phyloP scores from a whole-genome alignment of 768 basidiomycete genomes.

The Pleurotus tuber-regium region DNA sequence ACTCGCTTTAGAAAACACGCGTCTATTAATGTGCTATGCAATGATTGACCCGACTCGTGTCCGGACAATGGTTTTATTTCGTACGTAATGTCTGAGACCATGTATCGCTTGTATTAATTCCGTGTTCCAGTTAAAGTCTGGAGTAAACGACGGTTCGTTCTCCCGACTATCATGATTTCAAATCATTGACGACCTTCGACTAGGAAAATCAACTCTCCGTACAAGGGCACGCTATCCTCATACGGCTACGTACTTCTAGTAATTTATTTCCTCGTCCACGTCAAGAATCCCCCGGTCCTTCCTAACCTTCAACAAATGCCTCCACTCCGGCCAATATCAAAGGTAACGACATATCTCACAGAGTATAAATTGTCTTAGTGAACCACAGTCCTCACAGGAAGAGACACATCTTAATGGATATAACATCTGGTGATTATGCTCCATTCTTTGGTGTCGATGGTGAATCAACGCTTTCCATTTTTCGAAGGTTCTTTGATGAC shows the following conservation, averaged over 20 bases:
- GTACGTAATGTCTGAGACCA: too few species aligned
- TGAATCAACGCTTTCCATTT: too few species aligned
- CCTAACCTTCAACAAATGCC: constrained; percentile 97
- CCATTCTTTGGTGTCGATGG: too few species aligned
- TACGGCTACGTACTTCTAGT: constrained; percentile 98
- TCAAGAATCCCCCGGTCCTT: constrained; percentile 94
- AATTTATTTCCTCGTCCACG: constrained; percentile 96
- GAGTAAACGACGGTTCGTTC: constrained; percentile 84
- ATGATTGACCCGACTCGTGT: constrained; percentile 94
- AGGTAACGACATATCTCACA: constrained; percentile 81
- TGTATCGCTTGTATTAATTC: too few species aligned
- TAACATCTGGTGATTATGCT: constrained; percentile 74
- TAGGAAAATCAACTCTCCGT: constrained; percentile 98
- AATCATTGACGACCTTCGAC: constrained; percentile 6
- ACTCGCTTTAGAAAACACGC: constrained; percentile 94
- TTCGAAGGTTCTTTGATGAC: constrained; percentile 99
- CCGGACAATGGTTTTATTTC: constrained; percentile 90
- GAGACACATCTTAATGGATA: constrained; percentile 77
- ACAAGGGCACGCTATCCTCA: constrained; percentile 93
- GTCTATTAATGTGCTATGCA: constrained; percentile 94
- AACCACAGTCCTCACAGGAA: too few species aligned
- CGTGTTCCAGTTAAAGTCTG: constrained; percentile 99
- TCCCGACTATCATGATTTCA: background rate
- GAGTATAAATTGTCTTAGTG: constrained; percentile 84
- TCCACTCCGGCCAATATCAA: constrained; percentile 81